Percentiles rank a stretch among this genome's conserved stretches.
phyloP scores from a whole-genome alignment of 2,329 filamentous ascomycete species.

The Aspergillus quadrilineatus region DNA sequence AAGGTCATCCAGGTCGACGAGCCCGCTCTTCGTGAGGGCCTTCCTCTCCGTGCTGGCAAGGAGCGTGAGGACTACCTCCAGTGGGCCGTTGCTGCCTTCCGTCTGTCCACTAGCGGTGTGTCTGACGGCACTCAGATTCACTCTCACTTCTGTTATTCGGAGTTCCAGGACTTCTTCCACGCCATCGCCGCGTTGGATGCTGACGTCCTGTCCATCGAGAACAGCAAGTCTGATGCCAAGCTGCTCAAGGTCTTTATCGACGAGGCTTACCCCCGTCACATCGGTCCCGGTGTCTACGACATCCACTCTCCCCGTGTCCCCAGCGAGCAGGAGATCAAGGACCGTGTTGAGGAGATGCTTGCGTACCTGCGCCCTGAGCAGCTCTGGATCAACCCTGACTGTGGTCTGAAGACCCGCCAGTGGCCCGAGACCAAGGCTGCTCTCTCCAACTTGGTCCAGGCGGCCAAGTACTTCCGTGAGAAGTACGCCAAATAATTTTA shows the following conservation, averaged over 20 bases:
- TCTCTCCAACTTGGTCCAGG: constrained; percentile 94
- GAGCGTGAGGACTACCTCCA: constrained; percentile 96
- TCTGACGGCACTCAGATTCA: constrained; percentile 97
- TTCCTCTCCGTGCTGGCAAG: constrained; percentile 87
- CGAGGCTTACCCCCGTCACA: constrained; percentile 95
- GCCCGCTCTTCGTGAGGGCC: constrained; percentile 98
- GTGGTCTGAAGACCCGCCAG: constrained; percentile 97
- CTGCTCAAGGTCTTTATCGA: constrained; percentile 98
- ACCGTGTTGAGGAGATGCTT: constrained; percentile 97
- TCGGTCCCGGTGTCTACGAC: constrained; percentile 98
- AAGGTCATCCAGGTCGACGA: constrained; percentile 99
- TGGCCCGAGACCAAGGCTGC: constrained; percentile 99
- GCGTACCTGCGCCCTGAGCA: constrained; percentile 95
- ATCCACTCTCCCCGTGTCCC: constrained; percentile 99
- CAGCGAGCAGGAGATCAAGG: constrained; percentile 96
- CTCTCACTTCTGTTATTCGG: constrained; percentile 99
- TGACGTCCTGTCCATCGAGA: constrained; percentile 98
- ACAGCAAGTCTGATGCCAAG: constrained; percentile 99
- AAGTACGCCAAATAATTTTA: constrained; percentile 60
- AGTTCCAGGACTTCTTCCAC: constrained; percentile 99
- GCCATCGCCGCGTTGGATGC: constrained; percentile 97
- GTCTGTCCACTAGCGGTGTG: constrained; percentile 88
- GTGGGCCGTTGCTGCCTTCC: constrained; percentile 98
- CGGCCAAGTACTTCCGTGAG: constrained; percentile 92
- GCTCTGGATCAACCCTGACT: constrained; percentile 99